A percentile compares a stretch with the other conserved stretches of the same genome.
phyloP scores from a whole-genome alignment of 2,329 filamentous ascomycete species.

The Colletotrichum sp. region DNA sequence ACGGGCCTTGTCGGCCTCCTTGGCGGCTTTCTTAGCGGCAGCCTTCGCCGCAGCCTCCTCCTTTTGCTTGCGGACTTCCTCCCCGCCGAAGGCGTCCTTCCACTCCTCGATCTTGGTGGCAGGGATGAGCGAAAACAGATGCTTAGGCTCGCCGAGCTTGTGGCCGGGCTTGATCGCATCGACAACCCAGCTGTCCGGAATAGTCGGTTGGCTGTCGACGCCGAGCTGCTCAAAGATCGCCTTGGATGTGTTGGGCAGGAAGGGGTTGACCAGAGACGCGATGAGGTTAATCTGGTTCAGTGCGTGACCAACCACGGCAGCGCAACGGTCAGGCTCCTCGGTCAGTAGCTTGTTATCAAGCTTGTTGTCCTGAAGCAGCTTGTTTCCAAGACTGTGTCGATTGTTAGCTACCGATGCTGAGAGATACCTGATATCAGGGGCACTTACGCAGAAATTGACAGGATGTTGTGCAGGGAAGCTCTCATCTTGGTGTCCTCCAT shows the following conservation, averaged over 20 bases:
- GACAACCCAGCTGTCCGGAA: conserved; percentile 70
- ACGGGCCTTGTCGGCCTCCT: conserved; percentile 54
- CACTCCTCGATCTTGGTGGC: conserved; percentile 83
- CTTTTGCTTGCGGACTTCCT: conserved; percentile 71
- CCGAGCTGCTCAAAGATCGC: conserved; percentile 81
- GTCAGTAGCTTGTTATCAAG: conserved; percentile 59
- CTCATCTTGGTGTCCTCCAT: conserved; percentile 76
- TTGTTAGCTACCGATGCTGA: neutral
- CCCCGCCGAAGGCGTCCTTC: conserved; percentile 75
- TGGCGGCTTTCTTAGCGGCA: conserved; percentile 55
- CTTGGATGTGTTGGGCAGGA: conserved; percentile 79
- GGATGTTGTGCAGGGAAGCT: conserved; percentile 65
- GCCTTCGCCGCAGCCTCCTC: conserved; percentile 57
- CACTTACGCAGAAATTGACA: conserved; percentile 63
- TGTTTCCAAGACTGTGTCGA: conserved; percentile 43
- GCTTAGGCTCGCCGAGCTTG: conserved; percentile 78
- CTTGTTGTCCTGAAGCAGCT: conserved; percentile 55
- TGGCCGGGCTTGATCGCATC: conserved; percentile 72
- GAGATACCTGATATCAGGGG: conserved; percentile 3
- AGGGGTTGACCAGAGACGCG: conserved; percentile 78
- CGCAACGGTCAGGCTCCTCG: conserved; percentile 58
- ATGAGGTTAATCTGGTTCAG: conserved; percentile 85
- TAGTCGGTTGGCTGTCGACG: conserved; percentile 51
- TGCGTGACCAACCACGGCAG: conserved; percentile 73
- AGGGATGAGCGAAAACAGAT: conserved; percentile 84